A percentile compares a stretch with the other conserved stretches of the same genome.
These are phyloP conservation scores for Colletotrichum eremochloae DNA, from an alignment of 2,329 filamentous ascomycete genomes.

Conservation along the genomic window DNA sequence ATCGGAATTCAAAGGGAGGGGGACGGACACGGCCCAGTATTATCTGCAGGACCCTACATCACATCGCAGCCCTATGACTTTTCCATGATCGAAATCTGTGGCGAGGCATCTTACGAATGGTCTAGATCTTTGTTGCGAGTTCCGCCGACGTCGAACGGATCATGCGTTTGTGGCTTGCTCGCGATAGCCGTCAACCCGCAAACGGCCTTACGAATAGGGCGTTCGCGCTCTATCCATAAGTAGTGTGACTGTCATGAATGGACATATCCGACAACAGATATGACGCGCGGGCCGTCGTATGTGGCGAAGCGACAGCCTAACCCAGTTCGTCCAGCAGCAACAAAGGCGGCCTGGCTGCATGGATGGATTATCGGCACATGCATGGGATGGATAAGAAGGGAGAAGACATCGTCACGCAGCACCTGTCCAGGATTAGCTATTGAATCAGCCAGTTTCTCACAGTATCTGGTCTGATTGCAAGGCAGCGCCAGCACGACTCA, in stretches of 20 bases:
- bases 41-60: background rate
- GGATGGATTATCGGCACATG: slow-evolving; percentile 15
- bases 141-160: no score
- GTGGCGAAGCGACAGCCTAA: background rate
- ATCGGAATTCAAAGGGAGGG: background rate
- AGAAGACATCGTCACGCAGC: background rate
- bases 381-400: background rate
- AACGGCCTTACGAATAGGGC: background rate
- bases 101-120: no score
- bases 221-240: background rate
- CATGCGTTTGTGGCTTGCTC: background rate
- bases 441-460: background rate
- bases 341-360: background rate
- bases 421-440: background rate
- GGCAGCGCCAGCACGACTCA: no score
- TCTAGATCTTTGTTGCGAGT: background rate
- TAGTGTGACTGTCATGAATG: background rate
- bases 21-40: background rate
- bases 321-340: background rate
- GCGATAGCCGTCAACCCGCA: background rate
- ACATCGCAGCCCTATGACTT: background rate
- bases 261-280: slow-evolving; percentile 3
- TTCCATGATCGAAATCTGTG: background rate
- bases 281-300: slow-evolving; percentile 3
- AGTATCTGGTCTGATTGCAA: background rate